Conservation (phyloP, 176 grass and related monocot species). For the Dendrocalamus sinicus region DNA sequence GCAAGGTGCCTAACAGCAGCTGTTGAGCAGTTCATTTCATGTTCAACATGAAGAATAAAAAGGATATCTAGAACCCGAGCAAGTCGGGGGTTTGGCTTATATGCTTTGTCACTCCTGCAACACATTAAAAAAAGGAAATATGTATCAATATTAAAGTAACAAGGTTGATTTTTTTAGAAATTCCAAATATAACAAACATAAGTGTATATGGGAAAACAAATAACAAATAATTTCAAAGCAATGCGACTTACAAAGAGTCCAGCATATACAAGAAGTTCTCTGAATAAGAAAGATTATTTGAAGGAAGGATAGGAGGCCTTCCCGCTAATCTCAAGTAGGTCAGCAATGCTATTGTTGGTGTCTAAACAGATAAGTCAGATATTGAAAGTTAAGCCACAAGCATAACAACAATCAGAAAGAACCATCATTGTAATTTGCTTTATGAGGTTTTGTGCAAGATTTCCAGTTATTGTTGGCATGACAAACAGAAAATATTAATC, state of each 20-base stretch:
- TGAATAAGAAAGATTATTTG: conserved; percentile 86
- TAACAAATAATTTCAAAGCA: neutral
- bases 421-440: conserved; percentile 6
- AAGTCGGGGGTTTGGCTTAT: conserved; percentile 88
- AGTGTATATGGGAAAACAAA: neutral
- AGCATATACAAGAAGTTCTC: conserved; percentile 98
- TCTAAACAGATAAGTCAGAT: conserved; percentile 44
- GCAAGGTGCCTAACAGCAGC: conserved; percentile 98
- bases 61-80: conserved; percentile 86
- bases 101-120: conserved; percentile 78
- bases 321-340: conserved; percentile 92
- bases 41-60: conserved; percentile 97
- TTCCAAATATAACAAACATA: neutral
- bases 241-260: conserved; percentile 82
- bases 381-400: conserved; percentile 3
- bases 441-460: neutral
- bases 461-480: conserved; percentile 4
- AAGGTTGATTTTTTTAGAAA: no score
- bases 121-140: conserved; percentile 29
- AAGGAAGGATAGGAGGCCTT: conserved; percentile 86
- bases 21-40: conserved; percentile 99
- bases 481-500: neutral
- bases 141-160: conserved; percentile 1
- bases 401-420: conserved; percentile 9
- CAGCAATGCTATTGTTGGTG: conserved; percentile 89